These are phyloP conservation scores for Funneliformis caledonium DNA, from an alignment of 371 early-diverging fungal genomes.

Conservation along the genomic window DNA sequence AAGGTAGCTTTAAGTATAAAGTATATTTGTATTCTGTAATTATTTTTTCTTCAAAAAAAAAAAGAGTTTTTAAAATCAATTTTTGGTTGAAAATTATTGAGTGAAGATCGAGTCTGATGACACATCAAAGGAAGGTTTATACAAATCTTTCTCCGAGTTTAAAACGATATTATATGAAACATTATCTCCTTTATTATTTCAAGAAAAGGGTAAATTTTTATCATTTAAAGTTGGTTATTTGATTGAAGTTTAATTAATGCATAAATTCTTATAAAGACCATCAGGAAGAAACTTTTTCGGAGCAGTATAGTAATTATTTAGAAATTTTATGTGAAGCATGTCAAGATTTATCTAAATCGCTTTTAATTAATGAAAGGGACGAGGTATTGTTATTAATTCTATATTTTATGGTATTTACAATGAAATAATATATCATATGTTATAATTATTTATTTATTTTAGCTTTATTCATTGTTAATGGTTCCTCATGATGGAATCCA, in stretches of 20 bases:
- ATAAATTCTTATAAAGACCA: conserved; percentile 6
- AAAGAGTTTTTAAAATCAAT: background rate
- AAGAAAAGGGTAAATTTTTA: conserved; percentile 20
- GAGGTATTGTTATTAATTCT: conserved; percentile 25
- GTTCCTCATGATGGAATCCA: conserved; percentile 48
- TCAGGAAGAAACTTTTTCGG: conserved; percentile 18
- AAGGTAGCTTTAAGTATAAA: background rate
- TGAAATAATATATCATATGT: background rate
- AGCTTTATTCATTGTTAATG: conserved; percentile 46
- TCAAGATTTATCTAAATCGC: background rate
- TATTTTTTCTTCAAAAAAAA: background rate
- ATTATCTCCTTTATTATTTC: background rate
- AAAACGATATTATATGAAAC: background rate
- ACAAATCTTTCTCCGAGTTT: background rate
- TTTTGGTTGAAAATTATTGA: background rate
- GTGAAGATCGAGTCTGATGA: background rate
- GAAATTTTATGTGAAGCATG: conserved; percentile 20
- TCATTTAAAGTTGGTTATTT: background rate
- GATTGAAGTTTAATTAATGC: background rate
- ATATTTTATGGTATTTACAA: background rate
- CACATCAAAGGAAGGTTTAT: background rate
- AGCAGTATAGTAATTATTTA: conserved; percentile 23
- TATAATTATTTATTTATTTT: background rate
- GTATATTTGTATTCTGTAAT: background rate
- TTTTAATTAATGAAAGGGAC: background rate